Evolutionary conservation across 352 stramenopile species (phyloP).

Genomic region (Peronosclerospora sorghi): DNA sequence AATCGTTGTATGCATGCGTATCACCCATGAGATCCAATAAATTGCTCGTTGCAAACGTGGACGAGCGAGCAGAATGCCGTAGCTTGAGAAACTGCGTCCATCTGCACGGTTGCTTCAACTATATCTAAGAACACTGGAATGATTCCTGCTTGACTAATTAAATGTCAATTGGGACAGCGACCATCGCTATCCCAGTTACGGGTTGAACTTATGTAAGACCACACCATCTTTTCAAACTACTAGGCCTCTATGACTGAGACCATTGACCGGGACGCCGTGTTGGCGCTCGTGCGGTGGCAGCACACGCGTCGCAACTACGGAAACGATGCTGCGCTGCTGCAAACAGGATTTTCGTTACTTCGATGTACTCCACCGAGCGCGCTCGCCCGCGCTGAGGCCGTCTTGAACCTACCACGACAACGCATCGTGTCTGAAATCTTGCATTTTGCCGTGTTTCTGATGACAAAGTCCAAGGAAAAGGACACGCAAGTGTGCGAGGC

Average conservation of each 20-base stretch:
- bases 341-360: slow-evolving; percentile 21
- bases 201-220: too few relatives aligned
- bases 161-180: too few relatives aligned
- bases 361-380: slow-evolving; percentile 9
- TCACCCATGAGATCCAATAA: slow-evolving; percentile 86
- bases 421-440: slow-evolving; percentile 46
- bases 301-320: slow-evolving; percentile 46
- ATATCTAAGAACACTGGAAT: slow-evolving; percentile 87
- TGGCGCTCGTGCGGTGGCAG: slow-evolving; percentile 60
- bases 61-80: slow-evolving; percentile 77
- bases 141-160: slow-evolving; percentile 69
- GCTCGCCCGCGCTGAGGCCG: slow-evolving; percentile 23
- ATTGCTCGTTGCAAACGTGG: slow-evolving; percentile 89
- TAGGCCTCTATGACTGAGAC: slow-evolving; percentile 11
- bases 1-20: slow-evolving; percentile 37
- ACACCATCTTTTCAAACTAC: background rate
- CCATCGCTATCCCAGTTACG: too few relatives aligned
- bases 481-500: slow-evolving; percentile 30
- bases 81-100: slow-evolving; percentile 31
- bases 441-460: slow-evolving; percentile 58
- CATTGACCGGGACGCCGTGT: slow-evolving; percentile 29
- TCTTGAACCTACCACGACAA: slow-evolving; percentile 49
- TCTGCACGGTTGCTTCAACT: slow-evolving; percentile 57
- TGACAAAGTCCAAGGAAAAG: slow-evolving; percentile 41
- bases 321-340: slow-evolving; percentile 29